Evolutionary conservation across 441 rosid genomes (phyloP).

Genomic region (Iberis amara): DNA sequence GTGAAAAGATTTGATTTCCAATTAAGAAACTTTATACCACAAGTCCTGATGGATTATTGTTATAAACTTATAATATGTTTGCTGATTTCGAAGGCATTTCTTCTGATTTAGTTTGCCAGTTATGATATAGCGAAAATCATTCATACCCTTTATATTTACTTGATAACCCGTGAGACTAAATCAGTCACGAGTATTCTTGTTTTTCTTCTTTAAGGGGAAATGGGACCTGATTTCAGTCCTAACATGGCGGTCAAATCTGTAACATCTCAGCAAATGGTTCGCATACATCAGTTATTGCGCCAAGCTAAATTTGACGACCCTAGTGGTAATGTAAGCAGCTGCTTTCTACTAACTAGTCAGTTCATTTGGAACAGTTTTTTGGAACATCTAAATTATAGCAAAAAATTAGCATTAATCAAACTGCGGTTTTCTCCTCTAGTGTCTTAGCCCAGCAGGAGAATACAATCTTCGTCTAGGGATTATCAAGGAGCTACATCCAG

Average conservation of each 20-base stretch:
- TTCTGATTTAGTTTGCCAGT: constrained; percentile 12
- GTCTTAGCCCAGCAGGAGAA: constrained; percentile 99
- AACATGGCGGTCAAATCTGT: constrained; percentile 76
- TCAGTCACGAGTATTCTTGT: constrained; percentile 5
- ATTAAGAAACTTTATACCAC: not conserved
- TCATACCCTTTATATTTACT: constrained; percentile 6
- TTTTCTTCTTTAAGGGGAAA: constrained; percentile 56
- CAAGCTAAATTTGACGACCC: constrained; percentile 98
- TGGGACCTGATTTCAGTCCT: constrained; percentile 89
- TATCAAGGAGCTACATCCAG: constrained; percentile 97
- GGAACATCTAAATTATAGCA: constrained; percentile 3
- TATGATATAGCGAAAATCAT: constrained; percentile 2
- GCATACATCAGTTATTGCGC: constrained; percentile 94
- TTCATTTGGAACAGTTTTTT: constrained; percentile 4
- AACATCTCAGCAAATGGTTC: constrained; percentile 87
- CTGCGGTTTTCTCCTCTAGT: constrained; percentile 37
- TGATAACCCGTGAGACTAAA: constrained; percentile 1
- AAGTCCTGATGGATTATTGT: constrained; percentile 3
- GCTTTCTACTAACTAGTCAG: constrained; percentile 11
- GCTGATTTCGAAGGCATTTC: not conserved
- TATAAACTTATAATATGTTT: not conserved
- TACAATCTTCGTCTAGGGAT: constrained; percentile 98
- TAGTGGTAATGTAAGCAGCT: constrained; percentile 76
- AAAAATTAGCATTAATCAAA: constrained; percentile 6
- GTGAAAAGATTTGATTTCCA: constrained; percentile 5